A percentile compares a stretch with the other conserved stretches of the same genome.
phyloP scores from a whole-genome alignment of 139 green algal species.

The Tetratostichococcus sp. region DNA sequence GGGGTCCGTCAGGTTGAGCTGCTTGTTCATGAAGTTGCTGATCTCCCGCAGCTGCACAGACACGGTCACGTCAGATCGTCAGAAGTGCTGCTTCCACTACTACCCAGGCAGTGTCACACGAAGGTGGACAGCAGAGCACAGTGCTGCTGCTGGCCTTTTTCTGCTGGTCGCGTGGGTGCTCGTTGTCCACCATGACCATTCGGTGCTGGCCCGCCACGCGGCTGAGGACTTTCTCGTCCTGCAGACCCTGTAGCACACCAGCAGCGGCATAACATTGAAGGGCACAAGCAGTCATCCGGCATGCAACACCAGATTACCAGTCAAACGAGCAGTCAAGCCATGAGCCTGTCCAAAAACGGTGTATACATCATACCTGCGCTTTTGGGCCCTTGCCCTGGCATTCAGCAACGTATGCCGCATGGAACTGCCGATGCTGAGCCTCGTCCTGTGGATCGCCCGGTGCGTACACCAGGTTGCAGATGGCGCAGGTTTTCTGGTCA shows the following conservation, averaged over 20 bases:
- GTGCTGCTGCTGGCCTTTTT: constrained; percentile 10
- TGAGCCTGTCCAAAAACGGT: constrained; percentile 1
- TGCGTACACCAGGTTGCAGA: constrained; percentile 42
- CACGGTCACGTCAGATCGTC: not conserved
- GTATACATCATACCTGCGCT: constrained; percentile 4
- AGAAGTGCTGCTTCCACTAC: not conserved
- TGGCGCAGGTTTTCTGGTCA: constrained; percentile 21
- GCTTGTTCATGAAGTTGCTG: constrained; percentile 25
- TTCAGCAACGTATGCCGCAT: constrained; percentile 9
- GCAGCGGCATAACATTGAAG: not conserved
- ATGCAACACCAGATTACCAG: not conserved
- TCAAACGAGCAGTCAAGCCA: constrained; percentile 3
- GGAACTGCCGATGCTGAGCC: constrained; percentile 29
- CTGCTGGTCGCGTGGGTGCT: not conserved
- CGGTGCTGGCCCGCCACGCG: not conserved
- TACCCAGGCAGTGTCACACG: not conserved
- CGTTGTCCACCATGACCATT: constrained; percentile 8
- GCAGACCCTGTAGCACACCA: constrained; percentile 14
- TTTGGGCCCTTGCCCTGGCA: constrained; percentile 20
- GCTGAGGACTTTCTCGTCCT: constrained; percentile 8
- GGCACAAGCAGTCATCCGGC: not conserved
- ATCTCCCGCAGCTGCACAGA: constrained; percentile 32
- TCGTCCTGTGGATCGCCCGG: constrained; percentile 36
- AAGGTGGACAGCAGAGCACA: not conserved
- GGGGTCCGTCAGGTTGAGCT: constrained; percentile 32